These are phyloP conservation scores for Achlya hypogyna DNA, from an alignment of 352 stramenopile species.

Conservation along the genomic window DNA sequence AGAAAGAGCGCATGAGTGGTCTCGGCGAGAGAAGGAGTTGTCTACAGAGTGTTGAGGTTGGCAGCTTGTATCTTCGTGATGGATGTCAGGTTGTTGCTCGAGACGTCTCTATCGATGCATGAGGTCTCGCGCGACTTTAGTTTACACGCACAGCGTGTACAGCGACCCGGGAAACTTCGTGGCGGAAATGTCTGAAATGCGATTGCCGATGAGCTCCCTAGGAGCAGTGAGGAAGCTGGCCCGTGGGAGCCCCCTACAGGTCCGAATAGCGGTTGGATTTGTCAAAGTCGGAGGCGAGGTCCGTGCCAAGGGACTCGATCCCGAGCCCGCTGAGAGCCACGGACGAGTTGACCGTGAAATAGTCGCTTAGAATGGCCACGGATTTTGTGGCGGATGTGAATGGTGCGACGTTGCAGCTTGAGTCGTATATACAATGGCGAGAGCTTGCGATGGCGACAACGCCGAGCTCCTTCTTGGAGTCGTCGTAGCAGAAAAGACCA, in stretches of 20 bases:
- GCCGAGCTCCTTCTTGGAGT: neutral
- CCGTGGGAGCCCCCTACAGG: neutral
- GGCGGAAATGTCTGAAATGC: neutral
- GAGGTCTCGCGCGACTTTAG: neutral
- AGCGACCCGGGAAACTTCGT: slow-evolving; percentile 2
- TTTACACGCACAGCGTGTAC: neutral
- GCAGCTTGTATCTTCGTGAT: slow-evolving; percentile 10
- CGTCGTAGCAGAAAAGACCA: slow-evolving; percentile 8
- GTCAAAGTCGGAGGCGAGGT: neutral
- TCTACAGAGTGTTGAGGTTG: slow-evolving; percentile 2
- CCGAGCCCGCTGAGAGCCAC: neutral
- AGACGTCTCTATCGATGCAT: slow-evolving; percentile 2
- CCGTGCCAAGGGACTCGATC: neutral
- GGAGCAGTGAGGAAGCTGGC: neutral
- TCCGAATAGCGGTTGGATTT: neutral
- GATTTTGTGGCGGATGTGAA: neutral
- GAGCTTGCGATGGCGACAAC: neutral
- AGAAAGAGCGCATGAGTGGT: too few species aligned
- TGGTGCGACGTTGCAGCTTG: neutral
- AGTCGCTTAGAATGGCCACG: neutral
- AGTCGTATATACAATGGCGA: neutral
- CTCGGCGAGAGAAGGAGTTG: neutral
- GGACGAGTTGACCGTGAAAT: slow-evolving; percentile 5
- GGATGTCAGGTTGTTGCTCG: neutral
- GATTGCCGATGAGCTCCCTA: neutral